These are phyloP conservation scores for Tylopilus sp. DNA, from an alignment of 1,284 basidiomycete species.

Conservation along the genomic window DNA sequence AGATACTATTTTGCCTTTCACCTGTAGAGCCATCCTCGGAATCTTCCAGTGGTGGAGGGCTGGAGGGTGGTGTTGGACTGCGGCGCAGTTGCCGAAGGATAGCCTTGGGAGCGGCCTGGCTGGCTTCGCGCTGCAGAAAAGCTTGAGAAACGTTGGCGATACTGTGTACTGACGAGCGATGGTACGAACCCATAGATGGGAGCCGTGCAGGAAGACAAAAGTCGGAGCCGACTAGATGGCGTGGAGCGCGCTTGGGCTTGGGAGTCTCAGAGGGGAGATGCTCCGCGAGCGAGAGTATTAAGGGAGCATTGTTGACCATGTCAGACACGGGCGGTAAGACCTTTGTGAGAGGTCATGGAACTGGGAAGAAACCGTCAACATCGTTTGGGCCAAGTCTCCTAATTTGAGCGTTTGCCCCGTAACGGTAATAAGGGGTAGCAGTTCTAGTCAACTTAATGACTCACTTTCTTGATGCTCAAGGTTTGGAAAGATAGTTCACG, in stretches of 20 bases:
- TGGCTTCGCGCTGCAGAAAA: constrained; percentile 65
- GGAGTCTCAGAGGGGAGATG: constrained; percentile 26
- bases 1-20: constrained; percentile 28
- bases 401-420: constrained; percentile 3
- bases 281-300: constrained; percentile 41
- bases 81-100: constrained; percentile 45
- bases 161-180: constrained; percentile 6
- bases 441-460: no score
- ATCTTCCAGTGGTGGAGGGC: constrained; percentile 20
- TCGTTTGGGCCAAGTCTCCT: background rate
- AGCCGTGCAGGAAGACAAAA: constrained; percentile 64
- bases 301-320: constrained; percentile 54
- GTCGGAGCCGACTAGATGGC: constrained; percentile 41
- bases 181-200: constrained; percentile 53
- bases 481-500: constrained; percentile 48
- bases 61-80: constrained; percentile 37
- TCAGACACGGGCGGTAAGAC: constrained; percentile 9
- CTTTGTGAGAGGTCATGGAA: constrained; percentile 13
- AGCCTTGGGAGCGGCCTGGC: constrained; percentile 48
- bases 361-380: constrained; percentile 7
- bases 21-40: constrained; percentile 11
- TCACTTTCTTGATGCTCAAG: constrained; percentile 45
- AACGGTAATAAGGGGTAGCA: background rate
- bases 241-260: constrained; percentile 20
- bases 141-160: constrained; percentile 40